phyloP scores from a whole-genome alignment of 1,139 yeast species.

The Taiozyma sp. region DNA sequence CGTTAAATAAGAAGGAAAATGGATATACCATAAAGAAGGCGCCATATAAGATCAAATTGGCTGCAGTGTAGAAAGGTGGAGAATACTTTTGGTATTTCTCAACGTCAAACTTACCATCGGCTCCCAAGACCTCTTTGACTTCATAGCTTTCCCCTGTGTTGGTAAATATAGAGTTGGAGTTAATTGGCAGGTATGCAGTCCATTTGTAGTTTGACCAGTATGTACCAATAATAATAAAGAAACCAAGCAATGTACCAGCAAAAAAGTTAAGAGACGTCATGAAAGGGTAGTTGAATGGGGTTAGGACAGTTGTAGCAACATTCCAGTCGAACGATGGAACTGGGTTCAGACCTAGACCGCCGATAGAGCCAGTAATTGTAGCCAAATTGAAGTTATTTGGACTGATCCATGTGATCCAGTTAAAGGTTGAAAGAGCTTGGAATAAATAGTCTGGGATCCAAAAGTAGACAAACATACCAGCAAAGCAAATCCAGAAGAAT shows the following conservation, averaged over 20 bases:
- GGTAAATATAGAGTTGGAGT: constrained; percentile 29
- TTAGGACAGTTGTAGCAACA: constrained; percentile 25
- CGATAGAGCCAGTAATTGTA: constrained; percentile 44
- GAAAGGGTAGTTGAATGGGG: constrained; percentile 67
- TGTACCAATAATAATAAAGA: constrained; percentile 39
- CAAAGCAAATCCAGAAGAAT: constrained; percentile 38
- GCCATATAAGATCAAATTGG: constrained; percentile 49
- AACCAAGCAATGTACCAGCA: constrained; percentile 38
- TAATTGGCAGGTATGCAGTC: constrained; percentile 48
- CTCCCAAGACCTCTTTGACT: constrained; percentile 16
- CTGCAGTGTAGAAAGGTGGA: constrained; percentile 59
- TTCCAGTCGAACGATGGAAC: constrained; percentile 51
- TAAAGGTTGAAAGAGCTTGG: constrained; percentile 46
- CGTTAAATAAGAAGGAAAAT: constrained; percentile 44
- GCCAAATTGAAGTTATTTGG: constrained; percentile 52
- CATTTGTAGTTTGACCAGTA: constrained; percentile 49
- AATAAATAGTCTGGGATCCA: constrained; percentile 57
- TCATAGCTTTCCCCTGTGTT: constrained; percentile 45
- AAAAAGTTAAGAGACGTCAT: constrained; percentile 49
- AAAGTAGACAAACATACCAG: constrained; percentile 41
- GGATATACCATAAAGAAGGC: constrained; percentile 57
- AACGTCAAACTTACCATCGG: constrained; percentile 30
- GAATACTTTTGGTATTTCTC: constrained; percentile 41
- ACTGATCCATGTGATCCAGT: constrained; percentile 63
- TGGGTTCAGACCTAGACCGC: constrained; percentile 58